Base-by-base conservation (phyloP, 2,329 filamentous ascomycete genomes). In the Elsinoe arachidis region DNA sequence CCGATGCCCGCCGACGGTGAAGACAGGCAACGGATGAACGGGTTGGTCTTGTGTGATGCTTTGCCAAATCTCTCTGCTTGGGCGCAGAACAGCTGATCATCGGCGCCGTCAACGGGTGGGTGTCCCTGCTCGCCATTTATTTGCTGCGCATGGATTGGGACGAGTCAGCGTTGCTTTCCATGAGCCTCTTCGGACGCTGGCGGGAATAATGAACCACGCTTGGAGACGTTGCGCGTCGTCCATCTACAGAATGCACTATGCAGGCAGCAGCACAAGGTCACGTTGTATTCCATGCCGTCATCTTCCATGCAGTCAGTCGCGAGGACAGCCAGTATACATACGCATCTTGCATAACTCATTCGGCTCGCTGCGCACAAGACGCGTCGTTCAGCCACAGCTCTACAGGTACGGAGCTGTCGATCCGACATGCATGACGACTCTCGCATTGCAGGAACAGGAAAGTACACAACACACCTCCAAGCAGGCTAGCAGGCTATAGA, bases 1-100 rank as follows among this genome's bases (percentile, higher is more conserved):
- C 49, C 49, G 41, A 26, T 26, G 23, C 23, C 23, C 23, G 23
- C 23, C 19, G 41, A 44, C 41, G 49, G 33, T 38, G 17, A 12
- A 53, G 49, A 53, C 49, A 53, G 49, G 23, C 49, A 53, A 53
- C 49, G 49, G 49, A 53, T 38, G 49, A 53, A 38, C 49, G 49
- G 49, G 49, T 38, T 53, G 49, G 11, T 44, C 17, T 44, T 44
- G 49, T 37, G 49, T 53, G 49, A n/a, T 23, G 49, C 49, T 44
- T 44, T 44, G 41, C n/a, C 23, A 53, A 53, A 38, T 30, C 23
- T 34, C 4, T n/a, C n/a, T 52, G 15, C 33, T 14, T 47, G 21
- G 6, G 44, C 44, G 44, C 21, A 26, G 6, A 12, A 33, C 47
- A 21, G 26, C 3, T 37, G 49, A 53, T 53, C 49, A 39, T 35